These are phyloP conservation scores for Ceratobasidium sp. DNA, from an alignment of 1,284 basidiomycete genomes.

Conservation along the genomic window DNA sequence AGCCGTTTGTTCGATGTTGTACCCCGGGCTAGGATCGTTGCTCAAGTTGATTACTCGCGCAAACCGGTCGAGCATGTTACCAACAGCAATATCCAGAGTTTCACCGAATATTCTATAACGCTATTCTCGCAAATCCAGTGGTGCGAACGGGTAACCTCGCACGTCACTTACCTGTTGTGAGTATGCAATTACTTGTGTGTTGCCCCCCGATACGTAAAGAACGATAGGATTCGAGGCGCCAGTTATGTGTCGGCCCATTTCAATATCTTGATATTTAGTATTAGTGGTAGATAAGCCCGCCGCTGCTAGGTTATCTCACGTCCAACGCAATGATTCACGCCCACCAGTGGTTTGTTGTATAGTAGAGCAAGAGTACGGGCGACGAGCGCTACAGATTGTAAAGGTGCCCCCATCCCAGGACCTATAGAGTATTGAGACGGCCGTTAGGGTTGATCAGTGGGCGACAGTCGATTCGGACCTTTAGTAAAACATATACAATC, in stretches of 20 bases:
- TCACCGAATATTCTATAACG: constrained; percentile 99
- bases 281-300: constrained; percentile 7
- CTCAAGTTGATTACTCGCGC: constrained; percentile 94
- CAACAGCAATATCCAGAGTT: constrained; percentile 98
- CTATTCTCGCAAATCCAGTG: constrained; percentile 7
- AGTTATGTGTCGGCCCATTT: constrained; percentile 97
- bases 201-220: constrained; percentile 97
- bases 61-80: constrained; percentile 97
- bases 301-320: constrained; percentile 63
- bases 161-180: constrained; percentile 68
- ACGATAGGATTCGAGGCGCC: constrained; percentile 95
- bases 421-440: constrained; percentile 56
- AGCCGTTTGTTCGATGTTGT: constrained; percentile 97
- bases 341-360: constrained; percentile 90
- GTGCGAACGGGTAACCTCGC: no score
- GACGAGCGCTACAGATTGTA: constrained; percentile 95
- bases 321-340: constrained; percentile 98
- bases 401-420: constrained; percentile 97
- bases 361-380: constrained; percentile 90
- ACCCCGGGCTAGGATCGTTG: constrained; percentile 97
- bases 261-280: constrained; percentile 74
- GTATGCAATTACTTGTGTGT: constrained; percentile 99
- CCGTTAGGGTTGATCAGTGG: constrained; percentile 6
- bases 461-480: constrained; percentile 58
- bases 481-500: constrained; percentile 98